Conservation (phyloP, 108 stramenopile genomes). For the Heterococcus sp. region DNA sequence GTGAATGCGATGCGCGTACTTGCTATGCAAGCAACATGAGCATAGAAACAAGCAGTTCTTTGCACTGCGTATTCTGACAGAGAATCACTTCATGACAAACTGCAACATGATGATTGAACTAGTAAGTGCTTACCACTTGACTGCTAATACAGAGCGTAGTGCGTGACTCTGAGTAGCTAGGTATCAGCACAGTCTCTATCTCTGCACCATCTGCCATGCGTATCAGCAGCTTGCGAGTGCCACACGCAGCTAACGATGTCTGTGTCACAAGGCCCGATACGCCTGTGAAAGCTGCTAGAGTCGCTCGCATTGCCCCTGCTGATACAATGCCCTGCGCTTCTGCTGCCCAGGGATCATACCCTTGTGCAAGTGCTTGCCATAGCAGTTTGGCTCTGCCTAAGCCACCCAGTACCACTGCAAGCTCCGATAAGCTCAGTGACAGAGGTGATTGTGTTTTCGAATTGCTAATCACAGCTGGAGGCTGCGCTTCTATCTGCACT, state of each 20-base stretch:
- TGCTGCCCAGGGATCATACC: neutral
- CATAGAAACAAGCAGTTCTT: too few relatives aligned
- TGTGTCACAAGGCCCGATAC: neutral
- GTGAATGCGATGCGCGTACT: too few relatives aligned
- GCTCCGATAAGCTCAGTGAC: neutral
- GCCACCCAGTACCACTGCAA: neutral
- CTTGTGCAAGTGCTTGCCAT: neutral
- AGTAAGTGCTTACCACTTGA: neutral
- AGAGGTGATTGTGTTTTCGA: neutral
- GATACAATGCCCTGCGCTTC: neutral
- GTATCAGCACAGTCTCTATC: conserved; percentile 39
- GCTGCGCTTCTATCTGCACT: too few relatives aligned
- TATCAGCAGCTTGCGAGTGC: conserved; percentile 33
- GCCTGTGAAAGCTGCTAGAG: too few relatives aligned
- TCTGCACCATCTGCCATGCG: conserved; percentile 28
- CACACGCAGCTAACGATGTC: conserved; percentile 17
- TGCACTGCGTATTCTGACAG: too few relatives aligned
- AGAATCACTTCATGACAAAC: too few relatives aligned
- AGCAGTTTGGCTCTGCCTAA: neutral
- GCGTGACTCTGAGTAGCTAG: conserved; percentile 8
- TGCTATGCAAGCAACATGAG: too few relatives aligned
- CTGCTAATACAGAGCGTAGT: neutral
- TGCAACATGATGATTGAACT: too few relatives aligned
- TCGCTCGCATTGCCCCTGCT: neutral
- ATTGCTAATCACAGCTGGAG: too few relatives aligned